These are phyloP conservation scores for Cryptosporidium felis DNA, from an alignment of 169 alveolate species.

Conservation along the genomic window DNA sequence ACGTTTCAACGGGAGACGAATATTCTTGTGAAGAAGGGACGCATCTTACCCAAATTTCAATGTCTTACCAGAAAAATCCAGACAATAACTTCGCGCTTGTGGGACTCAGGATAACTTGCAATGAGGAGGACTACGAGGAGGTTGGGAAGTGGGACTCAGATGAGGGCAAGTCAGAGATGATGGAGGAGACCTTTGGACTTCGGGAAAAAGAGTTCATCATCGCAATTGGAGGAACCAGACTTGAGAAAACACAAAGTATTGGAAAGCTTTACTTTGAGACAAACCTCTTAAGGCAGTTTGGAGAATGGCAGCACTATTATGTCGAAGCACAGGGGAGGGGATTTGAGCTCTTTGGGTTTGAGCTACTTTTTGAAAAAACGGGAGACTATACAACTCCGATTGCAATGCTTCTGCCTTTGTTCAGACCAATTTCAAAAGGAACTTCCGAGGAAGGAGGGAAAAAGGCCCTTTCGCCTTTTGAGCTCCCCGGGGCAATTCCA, in stretches of 20 bases:
- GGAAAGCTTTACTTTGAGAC: constrained; percentile 61
- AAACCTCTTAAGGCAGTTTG: constrained; percentile 56
- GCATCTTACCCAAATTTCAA: constrained; percentile 11
- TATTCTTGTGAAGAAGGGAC: constrained; percentile 68
- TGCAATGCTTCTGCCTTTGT: constrained; percentile 55
- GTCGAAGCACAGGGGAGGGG: constrained; percentile 60
- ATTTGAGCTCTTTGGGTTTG: constrained; percentile 47
- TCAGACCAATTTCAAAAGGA: not conserved
- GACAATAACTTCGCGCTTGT: not conserved
- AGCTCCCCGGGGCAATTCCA: constrained; percentile 9
- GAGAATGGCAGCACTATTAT: constrained; percentile 70
- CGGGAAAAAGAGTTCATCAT: constrained; percentile 35
- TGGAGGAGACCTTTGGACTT: constrained; percentile 46
- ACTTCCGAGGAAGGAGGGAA: not conserved
- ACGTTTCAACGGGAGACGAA: constrained; percentile 41
- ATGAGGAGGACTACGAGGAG: constrained; percentile 47
- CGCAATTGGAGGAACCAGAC: constrained; percentile 50
- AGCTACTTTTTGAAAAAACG: constrained; percentile 60
- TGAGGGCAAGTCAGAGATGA: not conserved
- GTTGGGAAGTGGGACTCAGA: constrained; percentile 46
- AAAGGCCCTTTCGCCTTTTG: constrained; percentile 24
- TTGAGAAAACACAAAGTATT: constrained; percentile 38
- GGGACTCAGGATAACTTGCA: constrained; percentile 40
- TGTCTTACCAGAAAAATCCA: constrained; percentile 33
- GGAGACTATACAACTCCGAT: constrained; percentile 65